These are phyloP conservation scores for Ceratocystis smalleyi DNA, from an alignment of 2,329 filamentous ascomycete genomes.

Conservation along the genomic window DNA sequence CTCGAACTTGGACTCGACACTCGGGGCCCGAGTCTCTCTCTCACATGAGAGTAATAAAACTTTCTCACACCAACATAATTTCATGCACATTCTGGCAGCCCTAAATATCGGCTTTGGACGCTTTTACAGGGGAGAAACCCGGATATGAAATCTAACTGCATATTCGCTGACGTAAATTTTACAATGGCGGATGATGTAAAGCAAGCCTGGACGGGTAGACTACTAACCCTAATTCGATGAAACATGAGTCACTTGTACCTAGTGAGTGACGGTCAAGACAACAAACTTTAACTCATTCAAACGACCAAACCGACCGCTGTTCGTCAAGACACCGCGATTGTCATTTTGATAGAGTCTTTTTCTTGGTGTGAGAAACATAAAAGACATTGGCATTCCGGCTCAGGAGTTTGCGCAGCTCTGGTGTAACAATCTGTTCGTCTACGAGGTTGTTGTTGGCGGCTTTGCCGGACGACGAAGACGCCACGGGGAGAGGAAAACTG, in stretches of 20 bases:
- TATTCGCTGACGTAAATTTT: conserved; percentile 8
- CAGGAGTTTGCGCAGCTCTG: conserved; percentile 39
- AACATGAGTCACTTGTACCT: neutral
- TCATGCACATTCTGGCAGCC: neutral
- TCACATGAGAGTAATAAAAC: neutral
- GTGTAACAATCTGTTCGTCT: conserved; percentile 36
- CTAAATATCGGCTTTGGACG: neutral
- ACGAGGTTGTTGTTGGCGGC: conserved; percentile 21
- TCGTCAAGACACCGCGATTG: conserved; percentile 8
- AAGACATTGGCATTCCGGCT: conserved; percentile 32
- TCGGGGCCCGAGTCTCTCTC: neutral
- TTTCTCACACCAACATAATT: neutral
- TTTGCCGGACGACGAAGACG: conserved; percentile 18
- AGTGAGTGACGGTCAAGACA: neutral
- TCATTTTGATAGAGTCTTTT: conserved; percentile 11
- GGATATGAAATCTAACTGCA: neutral
- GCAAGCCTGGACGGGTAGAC: neutral
- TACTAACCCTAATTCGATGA: conserved; percentile 1
- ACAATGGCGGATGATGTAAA: conserved; percentile 1
- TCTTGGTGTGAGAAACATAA: conserved; percentile 22
- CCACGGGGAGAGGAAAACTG: conserved; percentile 49
- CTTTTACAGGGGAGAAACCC: conserved; percentile 2
- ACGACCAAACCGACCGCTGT: conserved; percentile 14
- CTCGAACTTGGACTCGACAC: neutral
- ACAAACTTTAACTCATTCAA: neutral